A percentile compares a stretch with the other conserved stretches of the same genome.
Conservation (phyloP, 2,329 filamentous ascomycete genomes). For the Ceratocystis smalleyi region DNA sequence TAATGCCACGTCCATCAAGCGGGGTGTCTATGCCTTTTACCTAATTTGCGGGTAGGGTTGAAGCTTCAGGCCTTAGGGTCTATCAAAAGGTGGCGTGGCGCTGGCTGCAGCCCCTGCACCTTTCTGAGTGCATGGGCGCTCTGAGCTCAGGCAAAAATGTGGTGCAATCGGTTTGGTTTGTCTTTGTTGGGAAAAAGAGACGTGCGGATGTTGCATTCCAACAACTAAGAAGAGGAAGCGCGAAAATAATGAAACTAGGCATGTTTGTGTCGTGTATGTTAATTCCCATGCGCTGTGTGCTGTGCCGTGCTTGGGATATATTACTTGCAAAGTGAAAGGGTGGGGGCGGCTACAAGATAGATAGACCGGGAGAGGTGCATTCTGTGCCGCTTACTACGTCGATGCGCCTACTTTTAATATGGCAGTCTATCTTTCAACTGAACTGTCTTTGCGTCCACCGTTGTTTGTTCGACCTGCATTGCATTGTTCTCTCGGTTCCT, state of each 20-base stretch:
- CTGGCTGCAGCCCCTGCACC: background rate
- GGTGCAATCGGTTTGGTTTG: background rate
- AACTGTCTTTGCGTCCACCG: background rate
- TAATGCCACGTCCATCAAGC: too few relatives aligned
- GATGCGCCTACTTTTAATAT: too few relatives aligned
- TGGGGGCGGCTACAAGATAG: too few relatives aligned
- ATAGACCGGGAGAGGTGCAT: too few relatives aligned
- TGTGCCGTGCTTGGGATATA: too few relatives aligned
- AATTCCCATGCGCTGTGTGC: background rate
- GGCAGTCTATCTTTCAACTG: background rate
- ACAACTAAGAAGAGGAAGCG: background rate
- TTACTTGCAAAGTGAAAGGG: too few relatives aligned
- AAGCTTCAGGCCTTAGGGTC: background rate
- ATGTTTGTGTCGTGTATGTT: background rate
- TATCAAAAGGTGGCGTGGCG: background rate
- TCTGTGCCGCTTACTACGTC: too few relatives aligned
- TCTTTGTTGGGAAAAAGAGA: conserved; percentile 5
- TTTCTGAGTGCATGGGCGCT: background rate
- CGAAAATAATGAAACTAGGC: background rate
- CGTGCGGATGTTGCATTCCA: background rate
- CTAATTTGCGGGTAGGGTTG: background rate
- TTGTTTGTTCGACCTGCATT: background rate
- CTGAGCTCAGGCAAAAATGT: background rate
- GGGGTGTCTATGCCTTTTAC: too few relatives aligned
- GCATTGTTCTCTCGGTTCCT: conserved; percentile 2